These are phyloP conservation scores for Geotrichum cucujoidarum DNA, from an alignment of 1,139 yeast species.

Conservation along the genomic window DNA sequence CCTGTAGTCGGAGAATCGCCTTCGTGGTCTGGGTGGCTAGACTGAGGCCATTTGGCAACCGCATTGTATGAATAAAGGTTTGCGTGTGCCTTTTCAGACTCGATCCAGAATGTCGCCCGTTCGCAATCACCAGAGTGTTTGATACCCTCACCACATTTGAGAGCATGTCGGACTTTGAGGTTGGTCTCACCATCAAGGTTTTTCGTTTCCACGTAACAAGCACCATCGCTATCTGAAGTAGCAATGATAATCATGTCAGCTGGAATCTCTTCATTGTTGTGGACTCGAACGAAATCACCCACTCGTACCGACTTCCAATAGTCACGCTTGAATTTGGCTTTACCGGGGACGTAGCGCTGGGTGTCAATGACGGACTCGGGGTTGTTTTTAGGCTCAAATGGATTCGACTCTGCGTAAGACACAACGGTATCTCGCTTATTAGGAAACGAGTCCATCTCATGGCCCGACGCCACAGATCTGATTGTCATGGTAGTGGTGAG, in stretches of 20 bases:
- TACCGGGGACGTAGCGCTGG: slow-evolving; percentile 32
- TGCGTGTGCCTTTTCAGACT: slow-evolving; percentile 86
- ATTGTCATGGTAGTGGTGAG: slow-evolving; percentile 19
- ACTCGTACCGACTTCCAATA: slow-evolving; percentile 87
- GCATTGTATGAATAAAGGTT: slow-evolving; percentile 84
- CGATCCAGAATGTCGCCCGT: slow-evolving; percentile 73
- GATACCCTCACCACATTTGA: slow-evolving; percentile 62
- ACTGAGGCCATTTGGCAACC: slow-evolving; percentile 55
- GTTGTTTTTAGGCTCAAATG: slow-evolving; percentile 11
- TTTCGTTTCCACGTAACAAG: slow-evolving; percentile 89
- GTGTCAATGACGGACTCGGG: slow-evolving; percentile 36
- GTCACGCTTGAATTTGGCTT: slow-evolving; percentile 56
- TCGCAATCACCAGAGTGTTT: slow-evolving; percentile 69
- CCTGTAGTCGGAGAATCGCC: slow-evolving; percentile 26
- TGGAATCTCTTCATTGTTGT: slow-evolving; percentile 87
- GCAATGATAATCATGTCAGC: slow-evolving; percentile 80
- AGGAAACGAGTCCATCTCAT: slow-evolving; percentile 20
- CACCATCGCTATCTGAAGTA: slow-evolving; percentile 84
- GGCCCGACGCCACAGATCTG: slow-evolving; percentile 16
- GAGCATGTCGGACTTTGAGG: slow-evolving; percentile 71
- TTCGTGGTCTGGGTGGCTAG: slow-evolving; percentile 22
- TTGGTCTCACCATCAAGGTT: slow-evolving; percentile 96
- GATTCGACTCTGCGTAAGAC: slow-evolving; percentile 12
- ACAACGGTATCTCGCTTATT: slow-evolving; percentile 5
- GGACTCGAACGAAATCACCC: slow-evolving; percentile 81